These are phyloP conservation scores for Candida ortonii DNA, from an alignment of 805 yeast genomes.

Conservation along the genomic window DNA sequence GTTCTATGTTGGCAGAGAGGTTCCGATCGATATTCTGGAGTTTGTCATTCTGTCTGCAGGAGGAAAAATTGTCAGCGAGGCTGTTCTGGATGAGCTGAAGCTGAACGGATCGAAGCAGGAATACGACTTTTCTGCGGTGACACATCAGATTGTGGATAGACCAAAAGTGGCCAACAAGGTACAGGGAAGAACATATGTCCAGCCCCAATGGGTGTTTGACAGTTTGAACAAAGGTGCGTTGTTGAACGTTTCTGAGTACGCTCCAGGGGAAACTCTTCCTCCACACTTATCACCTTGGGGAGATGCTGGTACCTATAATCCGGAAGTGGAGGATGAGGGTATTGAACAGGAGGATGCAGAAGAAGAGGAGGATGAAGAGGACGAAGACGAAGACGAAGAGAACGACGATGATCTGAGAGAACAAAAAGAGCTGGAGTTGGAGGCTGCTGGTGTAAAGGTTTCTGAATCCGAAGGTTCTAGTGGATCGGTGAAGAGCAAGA, in stretches of 20 bases:
- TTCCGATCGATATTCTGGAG: slow-evolving; percentile 86
- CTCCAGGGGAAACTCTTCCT: slow-evolving; percentile 93
- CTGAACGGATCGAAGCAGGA: slow-evolving; percentile 45
- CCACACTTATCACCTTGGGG: slow-evolving; percentile 99
- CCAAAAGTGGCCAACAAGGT: slow-evolving; percentile 75
- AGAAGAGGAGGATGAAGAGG: slow-evolving; percentile 48
- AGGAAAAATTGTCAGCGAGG: slow-evolving; percentile 81
- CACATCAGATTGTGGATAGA: slow-evolving; percentile 94
- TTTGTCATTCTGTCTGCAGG: slow-evolving; percentile 84
- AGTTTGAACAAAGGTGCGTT: slow-evolving; percentile 75
- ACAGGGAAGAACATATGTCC: slow-evolving; percentile 89
- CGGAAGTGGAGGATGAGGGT: slow-evolving; percentile 50
- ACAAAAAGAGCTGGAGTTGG: slow-evolving; percentile 84
- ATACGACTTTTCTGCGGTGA: slow-evolving; percentile 63
- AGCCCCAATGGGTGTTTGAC: slow-evolving; percentile 98
- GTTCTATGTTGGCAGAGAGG: slow-evolving; percentile 93
- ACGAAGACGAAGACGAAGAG: slow-evolving; percentile 50
- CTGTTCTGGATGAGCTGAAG: slow-evolving; percentile 74
- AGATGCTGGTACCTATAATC: slow-evolving; percentile 87
- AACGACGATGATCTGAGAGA: slow-evolving; percentile 53
- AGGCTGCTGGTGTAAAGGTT: slow-evolving; percentile 81
- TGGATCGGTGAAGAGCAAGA: slow-evolving; percentile 33
- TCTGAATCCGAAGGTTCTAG: slow-evolving; percentile 49
- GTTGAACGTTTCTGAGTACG: slow-evolving; percentile 74
- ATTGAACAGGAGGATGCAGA: slow-evolving; percentile 42